These are phyloP conservation scores for Zalaria sp. DNA, from an alignment of 2,329 filamentous ascomycete species.

Conservation along the genomic window DNA sequence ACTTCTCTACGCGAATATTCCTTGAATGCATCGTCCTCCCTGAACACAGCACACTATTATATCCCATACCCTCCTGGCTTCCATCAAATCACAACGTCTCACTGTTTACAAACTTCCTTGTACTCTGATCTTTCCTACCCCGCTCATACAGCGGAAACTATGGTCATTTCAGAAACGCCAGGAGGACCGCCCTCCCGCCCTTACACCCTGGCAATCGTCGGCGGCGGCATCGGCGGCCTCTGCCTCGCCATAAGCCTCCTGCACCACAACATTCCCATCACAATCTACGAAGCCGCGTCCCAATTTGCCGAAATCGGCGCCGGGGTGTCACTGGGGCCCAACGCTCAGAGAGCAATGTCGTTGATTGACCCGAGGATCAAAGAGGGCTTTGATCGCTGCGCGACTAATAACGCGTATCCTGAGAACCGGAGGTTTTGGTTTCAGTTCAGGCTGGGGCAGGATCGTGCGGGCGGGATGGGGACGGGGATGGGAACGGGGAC, in stretches of 20 bases:
- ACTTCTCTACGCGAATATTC: no score
- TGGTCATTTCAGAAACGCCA: no score
- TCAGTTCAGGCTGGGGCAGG: conserved; percentile 23
- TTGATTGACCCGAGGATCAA: conserved; percentile 33
- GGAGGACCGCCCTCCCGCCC: no score
- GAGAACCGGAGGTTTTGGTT: conserved; percentile 21
- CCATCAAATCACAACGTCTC: no score
- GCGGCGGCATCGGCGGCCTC: conserved; percentile 44
- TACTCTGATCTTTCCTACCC: no score
- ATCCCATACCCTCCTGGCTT: no score
- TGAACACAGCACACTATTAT: no score
- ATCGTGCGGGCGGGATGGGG: conserved; percentile 8
- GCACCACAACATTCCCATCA: conserved; percentile 22
- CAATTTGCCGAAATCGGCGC: conserved; percentile 43
- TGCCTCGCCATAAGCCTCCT: conserved; percentile 37
- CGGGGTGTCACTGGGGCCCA: conserved; percentile 41
- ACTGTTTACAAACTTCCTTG: no score
- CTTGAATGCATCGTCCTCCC: no score
- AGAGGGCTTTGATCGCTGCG: conserved; percentile 11
- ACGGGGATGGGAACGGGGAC: conserved; percentile 10
- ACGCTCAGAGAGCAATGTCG: conserved; percentile 38
- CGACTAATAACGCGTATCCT: conserved; percentile 20
- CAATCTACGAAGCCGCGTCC: conserved; percentile 25
- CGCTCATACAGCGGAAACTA: no score
- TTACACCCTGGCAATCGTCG: conserved; percentile 40